A percentile compares a stretch with the other conserved stretches of the same genome.
phyloP scores from a whole-genome alignment of 2,329 filamentous ascomycete genomes.

The Epichloe uncinata region DNA sequence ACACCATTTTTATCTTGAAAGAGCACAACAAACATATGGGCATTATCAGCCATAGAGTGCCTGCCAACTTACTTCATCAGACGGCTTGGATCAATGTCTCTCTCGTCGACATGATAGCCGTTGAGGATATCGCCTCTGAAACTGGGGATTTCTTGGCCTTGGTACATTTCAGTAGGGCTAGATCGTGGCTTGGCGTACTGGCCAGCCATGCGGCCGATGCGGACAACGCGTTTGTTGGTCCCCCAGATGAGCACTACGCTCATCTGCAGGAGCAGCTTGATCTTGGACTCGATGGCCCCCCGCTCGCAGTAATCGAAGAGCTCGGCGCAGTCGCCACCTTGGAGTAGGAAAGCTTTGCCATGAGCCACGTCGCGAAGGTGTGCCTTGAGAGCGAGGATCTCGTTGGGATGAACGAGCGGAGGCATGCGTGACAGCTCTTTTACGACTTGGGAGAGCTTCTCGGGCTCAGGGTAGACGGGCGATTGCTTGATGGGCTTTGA shows the following conservation, averaged over 20 bases:
- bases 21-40: neutral
- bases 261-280: constrained; percentile 95
- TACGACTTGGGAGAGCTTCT: constrained; percentile 45
- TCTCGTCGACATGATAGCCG: constrained; percentile 62
- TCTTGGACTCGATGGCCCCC: constrained; percentile 80
- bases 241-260: constrained; percentile 91
- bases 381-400: constrained; percentile 68
- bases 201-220: constrained; percentile 91
- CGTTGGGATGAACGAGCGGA: constrained; percentile 64
- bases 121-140: constrained; percentile 96
- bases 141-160: constrained; percentile 71
- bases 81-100: constrained; percentile 68
- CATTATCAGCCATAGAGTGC: neutral
- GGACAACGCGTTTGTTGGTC: constrained; percentile 65
- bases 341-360: constrained; percentile 84
- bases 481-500: constrained; percentile 68
- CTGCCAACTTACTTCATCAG: constrained; percentile 50
- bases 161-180: constrained; percentile 68
- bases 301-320: constrained; percentile 93
- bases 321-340: constrained; percentile 95
- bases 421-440: constrained; percentile 55
- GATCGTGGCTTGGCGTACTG: constrained; percentile 96
- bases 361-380: constrained; percentile 74
- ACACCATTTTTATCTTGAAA: neutral
- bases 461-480: constrained; percentile 52